Evolutionary conservation across 805 yeast genomes (phyloP).

Genomic region (Kodamaea neixiangensis): DNA sequence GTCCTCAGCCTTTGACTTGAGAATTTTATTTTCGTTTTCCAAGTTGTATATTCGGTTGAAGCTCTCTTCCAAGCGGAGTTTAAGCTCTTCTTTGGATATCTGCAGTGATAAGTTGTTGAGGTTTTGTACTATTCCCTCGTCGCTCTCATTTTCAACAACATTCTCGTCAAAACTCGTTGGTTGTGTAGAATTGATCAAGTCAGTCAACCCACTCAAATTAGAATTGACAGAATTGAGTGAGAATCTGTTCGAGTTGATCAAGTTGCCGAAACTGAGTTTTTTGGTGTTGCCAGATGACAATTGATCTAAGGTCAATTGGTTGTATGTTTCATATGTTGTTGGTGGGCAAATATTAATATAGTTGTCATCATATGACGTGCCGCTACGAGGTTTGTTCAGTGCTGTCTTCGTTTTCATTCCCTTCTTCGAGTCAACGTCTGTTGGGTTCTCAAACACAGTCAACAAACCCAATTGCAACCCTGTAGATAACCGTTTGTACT

Average conservation of each 20-base stretch:
- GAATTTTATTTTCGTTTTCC: slow-evolving; percentile 28
- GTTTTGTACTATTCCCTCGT: slow-evolving; percentile 2
- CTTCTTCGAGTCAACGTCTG: not conserved
- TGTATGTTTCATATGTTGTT: slow-evolving; percentile 30
- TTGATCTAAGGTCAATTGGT: slow-evolving; percentile 38
- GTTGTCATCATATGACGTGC: slow-evolving; percentile 27
- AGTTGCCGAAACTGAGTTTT: slow-evolving; percentile 11
- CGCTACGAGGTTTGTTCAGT: not conserved
- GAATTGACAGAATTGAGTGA: slow-evolving; percentile 54
- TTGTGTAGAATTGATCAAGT: slow-evolving; percentile 46
- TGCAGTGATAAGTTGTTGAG: slow-evolving; percentile 8
- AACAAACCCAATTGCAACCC: slow-evolving; percentile 41
- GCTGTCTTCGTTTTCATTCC: not conserved
- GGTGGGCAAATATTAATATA: slow-evolving; percentile 26
- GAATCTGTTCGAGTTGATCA: slow-evolving; percentile 38
- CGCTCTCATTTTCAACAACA: slow-evolving; percentile 9
- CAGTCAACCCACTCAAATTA: slow-evolving; percentile 50
- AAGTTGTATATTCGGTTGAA: slow-evolving; percentile 37
- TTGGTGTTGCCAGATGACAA: slow-evolving; percentile 24
- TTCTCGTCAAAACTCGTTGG: slow-evolving; percentile 39
- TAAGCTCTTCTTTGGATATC: slow-evolving; percentile 36
- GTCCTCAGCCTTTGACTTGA: slow-evolving; percentile 15
- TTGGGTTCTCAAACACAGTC: slow-evolving; percentile 40
- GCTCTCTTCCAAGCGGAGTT: slow-evolving; percentile 39
- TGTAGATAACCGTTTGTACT: slow-evolving; percentile 32